Base-by-base conservation (phyloP, 2,329 filamentous ascomycete species). In the Ophiostoma ips region DNA sequence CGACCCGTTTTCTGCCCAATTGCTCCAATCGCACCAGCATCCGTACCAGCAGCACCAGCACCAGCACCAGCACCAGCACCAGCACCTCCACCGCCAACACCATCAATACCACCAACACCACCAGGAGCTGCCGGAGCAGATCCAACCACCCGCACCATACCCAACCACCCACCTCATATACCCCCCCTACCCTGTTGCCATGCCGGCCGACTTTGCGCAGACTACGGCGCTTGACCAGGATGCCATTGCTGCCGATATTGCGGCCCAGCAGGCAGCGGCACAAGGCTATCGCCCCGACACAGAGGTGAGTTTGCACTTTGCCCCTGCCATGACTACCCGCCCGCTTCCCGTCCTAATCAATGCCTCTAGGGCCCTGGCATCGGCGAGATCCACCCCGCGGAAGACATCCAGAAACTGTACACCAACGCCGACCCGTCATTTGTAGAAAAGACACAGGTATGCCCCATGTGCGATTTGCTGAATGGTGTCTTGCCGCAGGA, bases 381-480 rank as follows among this genome's bases (percentile, higher is more conserved):
- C 56, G 85, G 87, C 59, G 75, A 83, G 54, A 86, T 84, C 66
- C 79, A 80, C 60, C 77, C 84, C 48, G 94, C 83, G 66, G 76
- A 80, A 58, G 78, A 74, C 56, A 87, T 98, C 61, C 81, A 84
- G 15, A 75, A 82, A 55, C 86, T 95, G 64, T 96, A 95, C 68
- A 85, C 87, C 54, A 84, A 84, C 65, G 89, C 87, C 54, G 89
- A 96, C 64, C 80, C 83, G 6, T 71, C 86, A 55, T 94, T 87
- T 64, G 81, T 89, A 47, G 77, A 83, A 52, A 96, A 96, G 71
- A 95, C 89, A 46, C 76, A 79, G 62, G 90, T 94, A 70, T 66
- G 81, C 24, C 24, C 24, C 31, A 10, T 47, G 44, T 36, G 48
- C 28, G 50, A 49, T 5, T 28, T 46, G n/a, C n/a, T 34, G 6